A percentile compares a stretch with the other conserved stretches of the same genome.
These are phyloP conservation scores for Dryadomyces sulphureus DNA, from an alignment of 2,329 filamentous ascomycete genomes.

Conservation along the genomic window DNA sequence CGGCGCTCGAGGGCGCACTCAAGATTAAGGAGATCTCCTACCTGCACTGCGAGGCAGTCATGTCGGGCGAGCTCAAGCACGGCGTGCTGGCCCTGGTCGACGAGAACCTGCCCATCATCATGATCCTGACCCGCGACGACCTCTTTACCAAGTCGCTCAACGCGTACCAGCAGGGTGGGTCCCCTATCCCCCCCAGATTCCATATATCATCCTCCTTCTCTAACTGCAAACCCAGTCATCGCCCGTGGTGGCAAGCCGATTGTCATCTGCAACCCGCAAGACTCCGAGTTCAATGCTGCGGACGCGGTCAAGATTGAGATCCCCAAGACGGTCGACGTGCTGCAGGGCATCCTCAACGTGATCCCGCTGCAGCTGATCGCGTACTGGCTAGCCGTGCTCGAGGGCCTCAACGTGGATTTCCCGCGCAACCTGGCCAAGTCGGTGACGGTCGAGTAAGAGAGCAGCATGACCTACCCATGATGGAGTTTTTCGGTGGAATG, in stretches of 20 bases:
- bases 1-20: constrained; percentile 88
- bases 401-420: constrained; percentile 96
- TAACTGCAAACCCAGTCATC: constrained; percentile 50
- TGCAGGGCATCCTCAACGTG: constrained; percentile 96
- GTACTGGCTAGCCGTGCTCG: constrained; percentile 95
- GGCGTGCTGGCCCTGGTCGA: constrained; percentile 94
- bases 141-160: constrained; percentile 99
- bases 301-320: constrained; percentile 97
- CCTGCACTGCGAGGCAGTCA: constrained; percentile 98
- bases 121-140: constrained; percentile 93
- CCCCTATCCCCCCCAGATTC: background rate
- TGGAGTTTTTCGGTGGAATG: constrained; percentile 2
- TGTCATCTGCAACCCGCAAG: constrained; percentile 88
- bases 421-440: constrained; percentile 97
- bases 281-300: constrained; percentile 75
- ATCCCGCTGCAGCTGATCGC: constrained; percentile 95
- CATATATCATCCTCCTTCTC: background rate
- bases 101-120: constrained; percentile 97
- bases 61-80: constrained; percentile 99
- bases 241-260: constrained; percentile 92
- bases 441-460: constrained; percentile 86
- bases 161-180: constrained; percentile 87
- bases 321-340: constrained; percentile 82
- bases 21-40: constrained; percentile 99
- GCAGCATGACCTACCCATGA: background rate